A percentile compares a stretch with the other conserved stretches of the same genome.
Conservation (phyloP, 2,329 filamentous ascomycete genomes). For the Clonostachys solani region DNA sequence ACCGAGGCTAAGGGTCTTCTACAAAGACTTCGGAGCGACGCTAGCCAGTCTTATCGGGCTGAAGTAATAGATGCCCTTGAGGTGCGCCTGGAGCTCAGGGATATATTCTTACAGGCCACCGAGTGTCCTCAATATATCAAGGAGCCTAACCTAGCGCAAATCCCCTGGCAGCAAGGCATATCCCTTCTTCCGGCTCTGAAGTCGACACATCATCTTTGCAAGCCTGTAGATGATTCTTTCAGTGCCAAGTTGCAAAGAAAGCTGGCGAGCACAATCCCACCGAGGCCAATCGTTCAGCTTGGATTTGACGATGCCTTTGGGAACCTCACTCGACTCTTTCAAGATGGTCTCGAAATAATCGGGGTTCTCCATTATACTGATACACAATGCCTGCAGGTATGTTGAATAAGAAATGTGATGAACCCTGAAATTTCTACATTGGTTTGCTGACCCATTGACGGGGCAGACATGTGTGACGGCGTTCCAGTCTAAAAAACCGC, state of each 20-base stretch:
- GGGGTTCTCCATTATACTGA: slow-evolving; percentile 64
- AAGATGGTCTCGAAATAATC: slow-evolving; percentile 66
- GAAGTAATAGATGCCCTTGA: slow-evolving; percentile 52
- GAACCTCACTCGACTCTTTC: slow-evolving; percentile 66
- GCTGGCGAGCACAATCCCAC: slow-evolving; percentile 89
- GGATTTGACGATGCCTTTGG: slow-evolving; percentile 67
- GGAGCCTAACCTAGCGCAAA: slow-evolving; percentile 39
- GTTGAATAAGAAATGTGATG: slow-evolving; percentile 11
- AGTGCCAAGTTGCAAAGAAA: slow-evolving; percentile 88
- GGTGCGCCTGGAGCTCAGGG: slow-evolving; percentile 62
- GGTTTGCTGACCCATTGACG: not conserved
- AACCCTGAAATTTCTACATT: not conserved
- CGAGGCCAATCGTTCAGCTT: slow-evolving; percentile 79
- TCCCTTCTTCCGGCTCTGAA: slow-evolving; percentile 50
- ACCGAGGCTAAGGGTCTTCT: slow-evolving; percentile 51
- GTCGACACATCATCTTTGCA: slow-evolving; percentile 57
- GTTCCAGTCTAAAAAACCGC: slow-evolving; percentile 75
- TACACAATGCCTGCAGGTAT: slow-evolving; percentile 65
- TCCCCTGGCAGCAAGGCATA: slow-evolving; percentile 47
- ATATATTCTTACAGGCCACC: slow-evolving; percentile 53
- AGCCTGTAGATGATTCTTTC: slow-evolving; percentile 71
- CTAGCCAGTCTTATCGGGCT: slow-evolving; percentile 8
- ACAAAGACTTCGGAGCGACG: slow-evolving; percentile 29
- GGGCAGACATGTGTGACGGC: slow-evolving; percentile 65
- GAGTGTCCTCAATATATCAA: slow-evolving; percentile 41